phyloP scores from a whole-genome alignment of 805 yeast species.

The Candida corydali region DNA sequence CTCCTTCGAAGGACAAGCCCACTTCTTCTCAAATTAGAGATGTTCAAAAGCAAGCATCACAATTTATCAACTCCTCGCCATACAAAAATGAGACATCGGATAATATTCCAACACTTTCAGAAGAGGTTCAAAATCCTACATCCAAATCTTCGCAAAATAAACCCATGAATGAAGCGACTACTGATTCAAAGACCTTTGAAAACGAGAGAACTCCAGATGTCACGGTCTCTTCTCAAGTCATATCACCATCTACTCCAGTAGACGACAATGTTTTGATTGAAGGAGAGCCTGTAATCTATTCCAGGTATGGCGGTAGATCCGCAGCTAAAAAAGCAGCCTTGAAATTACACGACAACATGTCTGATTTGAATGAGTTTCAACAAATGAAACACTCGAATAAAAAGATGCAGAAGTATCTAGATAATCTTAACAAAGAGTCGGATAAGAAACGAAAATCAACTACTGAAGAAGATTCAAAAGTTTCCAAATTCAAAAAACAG shows the following conservation, averaged over 20 bases:
- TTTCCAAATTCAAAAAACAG: conserved; percentile 13
- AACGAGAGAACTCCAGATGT: conserved; percentile 1
- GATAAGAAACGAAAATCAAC: conserved; percentile 5
- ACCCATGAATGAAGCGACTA: neutral
- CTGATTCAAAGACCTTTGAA: neutral
- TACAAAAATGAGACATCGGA: neutral
- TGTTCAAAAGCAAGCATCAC: conserved; percentile 1
- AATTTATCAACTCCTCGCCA: conserved; percentile 1
- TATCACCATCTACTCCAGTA: neutral
- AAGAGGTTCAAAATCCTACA: no score
- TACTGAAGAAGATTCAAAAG: neutral
- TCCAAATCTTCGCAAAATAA: neutral
- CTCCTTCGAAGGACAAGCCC: conserved; percentile 2
- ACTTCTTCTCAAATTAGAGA: conserved; percentile 4
- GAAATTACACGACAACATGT: conserved; percentile 65
- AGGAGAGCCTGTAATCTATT: no score
- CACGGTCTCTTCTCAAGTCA: neutral
- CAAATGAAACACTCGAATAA: conserved; percentile 42
- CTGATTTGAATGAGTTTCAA: conserved; percentile 61
- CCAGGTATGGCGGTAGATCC: conserved; percentile 32
- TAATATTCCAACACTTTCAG: no score
- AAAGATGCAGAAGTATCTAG: conserved; percentile 36
- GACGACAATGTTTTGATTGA: neutral
- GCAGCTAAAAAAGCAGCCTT: conserved; percentile 67
- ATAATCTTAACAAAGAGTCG: conserved; percentile 23